phyloP scores from a whole-genome alignment of 495 filamentous ascomycete species.

The Aspergillus bridgeri region DNA sequence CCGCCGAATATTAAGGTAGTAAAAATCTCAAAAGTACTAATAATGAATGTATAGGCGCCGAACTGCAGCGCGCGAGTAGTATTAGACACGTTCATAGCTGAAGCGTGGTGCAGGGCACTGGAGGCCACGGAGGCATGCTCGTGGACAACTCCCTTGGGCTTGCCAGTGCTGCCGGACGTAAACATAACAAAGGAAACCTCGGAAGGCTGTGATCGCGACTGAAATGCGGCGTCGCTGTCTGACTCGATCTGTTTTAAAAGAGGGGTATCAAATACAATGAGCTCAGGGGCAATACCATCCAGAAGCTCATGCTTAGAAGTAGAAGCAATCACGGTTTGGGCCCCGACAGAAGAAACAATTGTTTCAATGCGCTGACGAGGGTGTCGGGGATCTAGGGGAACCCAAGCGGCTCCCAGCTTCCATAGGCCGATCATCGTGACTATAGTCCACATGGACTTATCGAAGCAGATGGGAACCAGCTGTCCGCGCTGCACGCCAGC shows the following conservation, averaged over 20 bases:
- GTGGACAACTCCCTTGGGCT: constrained; percentile 42
- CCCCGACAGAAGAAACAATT: constrained; percentile 25
- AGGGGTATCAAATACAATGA: constrained; percentile 13
- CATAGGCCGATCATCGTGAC: constrained; percentile 45
- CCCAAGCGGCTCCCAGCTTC: constrained; percentile 44
- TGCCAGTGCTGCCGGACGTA: constrained; percentile 41
- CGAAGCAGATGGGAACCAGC: constrained; percentile 29
- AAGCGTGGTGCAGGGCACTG: constrained; percentile 7
- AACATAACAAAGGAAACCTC: constrained; percentile 27
- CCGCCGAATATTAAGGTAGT: constrained; percentile 54
- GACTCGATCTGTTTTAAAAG: constrained; percentile 2
- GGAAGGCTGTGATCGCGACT: constrained; percentile 10
- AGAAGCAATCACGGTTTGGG: constrained; percentile 24
- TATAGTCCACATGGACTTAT: constrained; percentile 35
- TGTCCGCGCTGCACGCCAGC: constrained; percentile 1
- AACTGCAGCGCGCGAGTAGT: constrained; percentile 49
- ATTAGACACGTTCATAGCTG: constrained; percentile 12
- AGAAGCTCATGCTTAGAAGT: constrained; percentile 10
- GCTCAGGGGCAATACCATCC: constrained; percentile 5
- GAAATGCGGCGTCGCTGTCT: constrained; percentile 2
- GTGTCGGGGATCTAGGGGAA: constrained; percentile 38
- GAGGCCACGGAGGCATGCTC: constrained; percentile 32
- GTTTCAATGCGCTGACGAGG: constrained; percentile 32
- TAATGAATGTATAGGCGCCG: constrained; percentile 58
- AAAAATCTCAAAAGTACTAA: constrained; percentile 56